Percentiles rank a stretch among this genome's conserved stretches.
These are phyloP conservation scores for Citrus glauca DNA, from an alignment of 345 rosid genomes.

Conservation along the genomic window DNA sequence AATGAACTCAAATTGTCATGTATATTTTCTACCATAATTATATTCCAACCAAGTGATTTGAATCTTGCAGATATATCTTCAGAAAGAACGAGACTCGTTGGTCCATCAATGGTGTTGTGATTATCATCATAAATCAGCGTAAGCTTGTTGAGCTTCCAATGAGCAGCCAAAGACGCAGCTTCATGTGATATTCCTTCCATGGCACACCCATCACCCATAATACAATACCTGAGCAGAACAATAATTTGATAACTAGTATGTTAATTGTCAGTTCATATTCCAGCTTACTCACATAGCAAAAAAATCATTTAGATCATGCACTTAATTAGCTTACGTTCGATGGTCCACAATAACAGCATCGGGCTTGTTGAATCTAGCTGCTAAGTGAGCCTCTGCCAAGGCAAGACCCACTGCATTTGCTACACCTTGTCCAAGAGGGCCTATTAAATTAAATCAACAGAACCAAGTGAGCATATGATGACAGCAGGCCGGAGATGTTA, in stretches of 20 bases:
- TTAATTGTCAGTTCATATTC: neutral
- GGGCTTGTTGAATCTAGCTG: slow-evolving; percentile 38
- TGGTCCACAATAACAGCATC: slow-evolving; percentile 32
- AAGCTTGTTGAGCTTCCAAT: slow-evolving; percentile 40
- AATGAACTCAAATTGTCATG: slow-evolving; percentile 16
- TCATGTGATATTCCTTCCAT: slow-evolving; percentile 48
- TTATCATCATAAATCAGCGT: slow-evolving; percentile 36
- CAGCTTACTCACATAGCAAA: neutral
- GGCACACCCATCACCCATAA: slow-evolving; percentile 45
- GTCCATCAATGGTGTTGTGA: slow-evolving; percentile 33
- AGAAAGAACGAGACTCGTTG: slow-evolving; percentile 25
- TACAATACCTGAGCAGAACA: slow-evolving; percentile 16
- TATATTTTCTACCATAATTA: slow-evolving; percentile 19
- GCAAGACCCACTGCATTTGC: slow-evolving; percentile 44
- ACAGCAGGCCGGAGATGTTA: too few species aligned
- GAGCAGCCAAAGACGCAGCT: slow-evolving; percentile 41
- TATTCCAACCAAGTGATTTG: slow-evolving; percentile 37
- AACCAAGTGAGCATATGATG: neutral
- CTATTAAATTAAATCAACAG: neutral
- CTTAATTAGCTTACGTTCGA: slow-evolving; percentile 16
- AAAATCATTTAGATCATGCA: neutral
- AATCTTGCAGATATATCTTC: slow-evolving; percentile 34
- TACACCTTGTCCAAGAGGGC: slow-evolving; percentile 43
- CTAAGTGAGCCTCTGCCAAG: slow-evolving; percentile 38
- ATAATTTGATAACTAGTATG: neutral